Base-by-base conservation (phyloP, 2,329 filamentous ascomycete genomes). In the Xylariaceae sp. region DNA sequence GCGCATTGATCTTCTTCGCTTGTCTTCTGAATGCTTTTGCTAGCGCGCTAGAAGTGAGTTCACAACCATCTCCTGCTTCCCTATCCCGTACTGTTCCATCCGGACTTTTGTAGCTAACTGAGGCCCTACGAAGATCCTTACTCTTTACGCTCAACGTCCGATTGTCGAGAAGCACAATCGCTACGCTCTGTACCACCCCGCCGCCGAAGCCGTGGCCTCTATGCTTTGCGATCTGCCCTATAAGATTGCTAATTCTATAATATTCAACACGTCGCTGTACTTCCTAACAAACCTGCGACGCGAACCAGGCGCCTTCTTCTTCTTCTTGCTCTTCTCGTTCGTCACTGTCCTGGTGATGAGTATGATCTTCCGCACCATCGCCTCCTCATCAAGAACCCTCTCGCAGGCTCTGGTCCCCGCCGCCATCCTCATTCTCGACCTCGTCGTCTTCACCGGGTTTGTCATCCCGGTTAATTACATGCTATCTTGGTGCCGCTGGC, bases 161-260 rank as follows among this genome's bases (percentile, higher is more conserved):
- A 95, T 96, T 63, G 89, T 96, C 56, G 90, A 96, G 68, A 96
- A 96, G 69, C 92, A 96, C 63, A 75, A 80, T 52, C 84, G 87
- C 54, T 96, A 95, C 68, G 90, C 91, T 16, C 78, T 96, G 16
- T 95, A 96, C 65, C 92, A 95, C 65, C 90, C 92, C 0, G 91
- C 87, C 9, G 87, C 90, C 15, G 91, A 96, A 76, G 89, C 90
- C n/a, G 79, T 89, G 55, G 84, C 88, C 0, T 94, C 88, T 9
- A 94, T 95, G 86, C 71, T 96, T 29, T 87, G 83, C 58, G 92
- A 96, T 63, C 73, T 95, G 72, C 92, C 92, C 0, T 89, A 89
- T 71, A 95, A 94, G 70, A 71, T 95, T 8, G 36, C 71, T n/a
- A 92, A 92, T 63, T 73, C 82, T 1, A 78, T 95, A 59, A 72